Evolutionary conservation across 805 yeast species (phyloP).

Genomic region (Candida patagonica): DNA sequence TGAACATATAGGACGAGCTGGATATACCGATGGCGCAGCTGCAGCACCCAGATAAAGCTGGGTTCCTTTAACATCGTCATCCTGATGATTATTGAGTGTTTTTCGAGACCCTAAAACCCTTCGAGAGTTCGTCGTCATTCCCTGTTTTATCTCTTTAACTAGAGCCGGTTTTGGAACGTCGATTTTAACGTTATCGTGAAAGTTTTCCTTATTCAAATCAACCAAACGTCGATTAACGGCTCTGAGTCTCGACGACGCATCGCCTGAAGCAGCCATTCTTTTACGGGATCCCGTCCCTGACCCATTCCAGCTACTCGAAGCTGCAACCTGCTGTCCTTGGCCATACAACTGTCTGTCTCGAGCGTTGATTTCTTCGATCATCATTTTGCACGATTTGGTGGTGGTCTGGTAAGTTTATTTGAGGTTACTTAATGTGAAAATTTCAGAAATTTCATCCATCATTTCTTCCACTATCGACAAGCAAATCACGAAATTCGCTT

Average conservation of each 20-base stretch:
- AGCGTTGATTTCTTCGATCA: too few relatives aligned
- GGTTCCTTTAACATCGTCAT: constrained; percentile 31
- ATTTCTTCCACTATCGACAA: too few relatives aligned
- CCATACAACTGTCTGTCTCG: too few relatives aligned
- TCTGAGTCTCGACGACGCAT: constrained; percentile 12
- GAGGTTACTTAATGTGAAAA: too few relatives aligned
- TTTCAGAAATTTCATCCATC: too few relatives aligned
- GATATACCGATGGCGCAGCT: constrained; percentile 29
- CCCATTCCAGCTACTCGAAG: too few relatives aligned
- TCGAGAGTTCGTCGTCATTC: constrained; percentile 25
- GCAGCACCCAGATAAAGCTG: constrained; percentile 24
- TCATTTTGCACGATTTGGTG: too few relatives aligned
- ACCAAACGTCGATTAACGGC: constrained; percentile 19
- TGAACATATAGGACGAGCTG: constrained; percentile 27
- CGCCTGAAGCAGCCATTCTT: constrained; percentile 3
- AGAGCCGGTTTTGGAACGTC: constrained; percentile 22
- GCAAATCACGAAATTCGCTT: too few relatives aligned
- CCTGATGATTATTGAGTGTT: constrained; percentile 30
- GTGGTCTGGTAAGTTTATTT: too few relatives aligned
- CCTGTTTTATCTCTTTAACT: constrained; percentile 8
- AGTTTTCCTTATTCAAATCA: constrained; percentile 30
- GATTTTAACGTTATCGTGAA: constrained; percentile 26
- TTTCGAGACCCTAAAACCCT: constrained; percentile 31
- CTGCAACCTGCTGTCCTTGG: too few relatives aligned
- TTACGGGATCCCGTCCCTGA: too few relatives aligned